phyloP scores from a whole-genome alignment of 2,329 filamentous ascomycete species.

The Aspergillus amoenus region DNA sequence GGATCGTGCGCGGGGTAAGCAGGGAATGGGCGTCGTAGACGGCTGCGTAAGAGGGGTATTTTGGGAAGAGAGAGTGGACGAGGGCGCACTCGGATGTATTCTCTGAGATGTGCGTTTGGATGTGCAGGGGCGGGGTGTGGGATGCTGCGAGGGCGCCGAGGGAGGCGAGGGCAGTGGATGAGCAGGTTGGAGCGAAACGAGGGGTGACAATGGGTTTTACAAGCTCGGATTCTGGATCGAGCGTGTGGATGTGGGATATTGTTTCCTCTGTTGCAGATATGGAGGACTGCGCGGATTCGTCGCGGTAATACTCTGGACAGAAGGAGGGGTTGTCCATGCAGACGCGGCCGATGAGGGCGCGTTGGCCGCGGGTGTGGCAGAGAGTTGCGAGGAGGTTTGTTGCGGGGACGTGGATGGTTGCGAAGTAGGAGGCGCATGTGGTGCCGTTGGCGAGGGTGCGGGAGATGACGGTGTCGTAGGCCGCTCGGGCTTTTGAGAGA shows the following conservation, averaged over 20 bases:
- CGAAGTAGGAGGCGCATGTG: constrained; percentile 92
- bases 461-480: constrained; percentile 76
- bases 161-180: constrained; percentile 53
- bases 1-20: constrained; percentile 70
- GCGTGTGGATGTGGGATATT: constrained; percentile 64
- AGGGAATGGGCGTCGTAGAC: constrained; percentile 76
- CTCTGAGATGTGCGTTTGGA: constrained; percentile 90
- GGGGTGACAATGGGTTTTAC: constrained; percentile 79
- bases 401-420: constrained; percentile 78
- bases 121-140: constrained; percentile 56
- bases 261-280: constrained; percentile 57
- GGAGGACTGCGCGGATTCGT: constrained; percentile 62
- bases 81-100: constrained; percentile 72
- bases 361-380: constrained; percentile 75
- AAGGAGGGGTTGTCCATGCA: constrained; percentile 78
- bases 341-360: constrained; percentile 88
- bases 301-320: constrained; percentile 76
- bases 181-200: constrained; percentile 60
- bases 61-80: constrained; percentile 69
- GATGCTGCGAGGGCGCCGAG: constrained; percentile 66
- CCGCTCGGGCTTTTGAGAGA: constrained; percentile 33
- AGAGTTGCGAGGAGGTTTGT: constrained; percentile 91
- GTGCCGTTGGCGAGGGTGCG: constrained; percentile 87
- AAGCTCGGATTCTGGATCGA: constrained; percentile 64
- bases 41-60: constrained; percentile 63